A percentile compares a stretch with the other conserved stretches of the same genome.
phyloP scores from a whole-genome alignment of 2,329 filamentous ascomycete species.

The Keithomyces neogunnii region DNA sequence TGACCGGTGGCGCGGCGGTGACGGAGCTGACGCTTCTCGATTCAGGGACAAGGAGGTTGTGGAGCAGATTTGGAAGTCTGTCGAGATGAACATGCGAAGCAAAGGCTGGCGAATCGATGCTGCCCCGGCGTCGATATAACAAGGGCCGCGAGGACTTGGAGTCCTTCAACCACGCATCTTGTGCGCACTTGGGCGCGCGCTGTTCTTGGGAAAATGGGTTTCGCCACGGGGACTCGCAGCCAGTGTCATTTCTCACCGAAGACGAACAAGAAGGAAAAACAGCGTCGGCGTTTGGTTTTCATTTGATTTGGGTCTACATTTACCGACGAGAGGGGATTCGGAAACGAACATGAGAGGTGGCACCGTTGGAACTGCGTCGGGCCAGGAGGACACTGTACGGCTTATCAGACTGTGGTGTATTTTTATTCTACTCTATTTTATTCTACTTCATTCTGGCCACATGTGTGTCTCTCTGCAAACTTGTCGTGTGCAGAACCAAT shows the following conservation, averaged over 20 bases:
- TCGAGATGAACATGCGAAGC: conserved; percentile 79
- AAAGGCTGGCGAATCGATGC: conserved; percentile 75
- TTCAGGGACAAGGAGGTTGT: conserved; percentile 92
- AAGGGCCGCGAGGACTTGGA: no score
- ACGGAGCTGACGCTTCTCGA: conserved; percentile 43
- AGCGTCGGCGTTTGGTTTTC: conserved; percentile 5
- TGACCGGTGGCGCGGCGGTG: conserved; percentile 66
- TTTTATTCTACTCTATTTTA: no score
- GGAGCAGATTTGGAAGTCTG: conserved; percentile 81
- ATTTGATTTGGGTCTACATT: neutral
- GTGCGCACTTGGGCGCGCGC: neutral
- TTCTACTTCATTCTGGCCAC: no score
- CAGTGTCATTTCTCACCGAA: neutral
- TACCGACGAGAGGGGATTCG: no score
- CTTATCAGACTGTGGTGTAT: no score
- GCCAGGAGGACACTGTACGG: no score
- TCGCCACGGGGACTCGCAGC: neutral
- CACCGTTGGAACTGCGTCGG: no score
- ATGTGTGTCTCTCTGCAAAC: no score
- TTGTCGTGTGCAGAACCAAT: no score
- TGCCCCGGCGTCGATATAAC: conserved; percentile 46
- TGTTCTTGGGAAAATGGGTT: neutral
- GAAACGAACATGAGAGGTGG: no score
- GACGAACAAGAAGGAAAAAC: neutral
- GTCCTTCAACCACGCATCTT: neutral